Base-by-base conservation (phyloP, 2,329 filamentous ascomycete genomes). In the Aspergillus proliferans region DNA sequence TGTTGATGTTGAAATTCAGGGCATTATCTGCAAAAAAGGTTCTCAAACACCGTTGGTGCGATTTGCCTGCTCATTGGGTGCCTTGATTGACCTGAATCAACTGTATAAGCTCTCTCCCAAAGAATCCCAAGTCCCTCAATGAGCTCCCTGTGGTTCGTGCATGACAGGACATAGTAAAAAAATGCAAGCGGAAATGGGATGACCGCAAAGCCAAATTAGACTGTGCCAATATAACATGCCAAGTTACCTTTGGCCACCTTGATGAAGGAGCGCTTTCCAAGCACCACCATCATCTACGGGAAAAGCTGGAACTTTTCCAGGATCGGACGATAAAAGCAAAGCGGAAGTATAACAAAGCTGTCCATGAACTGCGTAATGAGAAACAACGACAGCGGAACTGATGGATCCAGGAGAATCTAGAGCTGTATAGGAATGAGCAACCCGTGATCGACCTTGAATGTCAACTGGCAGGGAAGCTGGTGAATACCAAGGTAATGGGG, bases 1-100 rank as follows among this genome's bases (percentile, higher is more conserved):
- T 36, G 55, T 66, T 19, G 18, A 65, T 40, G 47, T 65, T n/a
- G 51, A 66, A 34, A 39, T 46, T 12, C 51, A 64, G 53, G 56
- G 48, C 8, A 64, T 65, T 52, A 42, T 64, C 24, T 44, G 50
- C n/a, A 53, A 55, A 43, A 43, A 54, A 33, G 50, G 48, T 26
- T 53, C 53, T 45, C 19, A 64, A 47, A 64, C 57, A 21, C 33
- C 53, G 28, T 52, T 61, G 6, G 52, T 64, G 42, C 53, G 21
- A n/a, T n/a, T n/a, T n/a, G n/a, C n/a, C n/a, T n/a, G n/a, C n/a
- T n/a, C n/a, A n/a, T n/a, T n/a, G n/a, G n/a, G n/a, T n/a, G n/a
- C n/a, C n/a, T n/a, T n/a, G n/a, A n/a, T n/a, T n/a, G n/a, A n/a
- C n/a, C n/a, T n/a, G n/a, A n/a, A n/a, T n/a, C n/a, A n/a, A n/a